These are phyloP conservation scores for Grosmannia serpens DNA, from an alignment of 2,329 filamentous ascomycete genomes.

Conservation along the genomic window DNA sequence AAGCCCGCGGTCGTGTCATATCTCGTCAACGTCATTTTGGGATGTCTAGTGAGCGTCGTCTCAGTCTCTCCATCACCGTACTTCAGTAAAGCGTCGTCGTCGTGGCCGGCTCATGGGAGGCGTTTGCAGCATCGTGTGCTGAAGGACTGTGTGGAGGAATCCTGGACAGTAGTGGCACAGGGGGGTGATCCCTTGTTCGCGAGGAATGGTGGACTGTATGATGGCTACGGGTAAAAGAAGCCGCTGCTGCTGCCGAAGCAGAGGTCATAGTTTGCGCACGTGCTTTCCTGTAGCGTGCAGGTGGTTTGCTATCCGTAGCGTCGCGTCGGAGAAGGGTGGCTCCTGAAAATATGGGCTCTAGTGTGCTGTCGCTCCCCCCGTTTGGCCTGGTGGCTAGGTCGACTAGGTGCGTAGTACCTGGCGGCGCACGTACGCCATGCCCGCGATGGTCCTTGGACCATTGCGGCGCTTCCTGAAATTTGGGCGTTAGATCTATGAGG, in stretches of 20 bases:
- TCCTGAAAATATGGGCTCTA: background rate
- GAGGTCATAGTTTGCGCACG: constrained; percentile 11
- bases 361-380: background rate
- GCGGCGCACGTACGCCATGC: constrained; percentile 28
- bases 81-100: background rate
- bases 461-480: constrained; percentile 53
- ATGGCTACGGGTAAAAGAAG: constrained; percentile 4
- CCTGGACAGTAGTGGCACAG: background rate
- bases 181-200: background rate
- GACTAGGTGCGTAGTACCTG: constrained; percentile 32
- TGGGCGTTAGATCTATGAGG: constrained; percentile 55
- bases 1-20: too few relatives aligned
- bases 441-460: constrained; percentile 41
- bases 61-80: background rate
- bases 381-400: constrained; percentile 28
- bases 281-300: background rate
- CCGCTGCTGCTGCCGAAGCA: constrained; percentile 4
- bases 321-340: constrained; percentile 4
- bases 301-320: background rate
- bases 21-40: too few relatives aligned
- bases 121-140: background rate
- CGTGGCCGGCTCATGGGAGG: background rate
- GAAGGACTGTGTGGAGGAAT: background rate
- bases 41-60: background rate
- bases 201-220: constrained; percentile 4